Evolutionary conservation across 257 asterid species (phyloP).

Genomic region (Fraxinus anomala): DNA sequence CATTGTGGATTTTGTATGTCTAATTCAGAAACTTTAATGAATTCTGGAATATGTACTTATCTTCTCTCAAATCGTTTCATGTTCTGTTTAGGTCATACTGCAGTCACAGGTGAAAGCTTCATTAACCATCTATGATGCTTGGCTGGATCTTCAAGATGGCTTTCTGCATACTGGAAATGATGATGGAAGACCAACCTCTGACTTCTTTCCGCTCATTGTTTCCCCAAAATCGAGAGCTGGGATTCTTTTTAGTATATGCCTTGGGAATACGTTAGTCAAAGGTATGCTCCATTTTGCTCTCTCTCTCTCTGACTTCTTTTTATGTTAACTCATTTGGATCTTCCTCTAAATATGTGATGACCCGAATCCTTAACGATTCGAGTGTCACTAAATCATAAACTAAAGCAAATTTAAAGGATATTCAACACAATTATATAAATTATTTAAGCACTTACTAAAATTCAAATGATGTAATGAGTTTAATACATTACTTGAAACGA

Average conservation of each 20-base stretch:
- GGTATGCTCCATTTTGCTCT: conserved; percentile 39
- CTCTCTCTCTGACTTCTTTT: neutral
- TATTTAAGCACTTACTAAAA: no score
- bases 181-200: conserved; percentile 73
- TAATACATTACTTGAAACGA: no score
- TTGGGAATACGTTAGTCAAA: conserved; percentile 40
- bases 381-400: no score
- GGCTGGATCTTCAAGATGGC: conserved; percentile 96
- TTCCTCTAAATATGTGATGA: no score
- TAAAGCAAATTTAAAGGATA: no score
- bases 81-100: conserved; percentile 64
- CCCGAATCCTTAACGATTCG: no score
- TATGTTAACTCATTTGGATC: no score
- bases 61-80: conserved; percentile 25
- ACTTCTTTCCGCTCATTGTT: conserved; percentile 73
- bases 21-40: neutral
- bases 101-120: conserved; percentile 97
- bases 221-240: conserved; percentile 88
- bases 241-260: conserved; percentile 70
- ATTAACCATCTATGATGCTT: conserved; percentile 73
- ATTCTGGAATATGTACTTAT: neutral
- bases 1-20: conserved; percentile 14
- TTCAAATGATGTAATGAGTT: no score
- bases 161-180: conserved; percentile 74
- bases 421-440: no score